These are phyloP conservation scores for Fusarium paranaense DNA, from an alignment of 2,329 filamentous ascomycete genomes.

Conservation along the genomic window DNA sequence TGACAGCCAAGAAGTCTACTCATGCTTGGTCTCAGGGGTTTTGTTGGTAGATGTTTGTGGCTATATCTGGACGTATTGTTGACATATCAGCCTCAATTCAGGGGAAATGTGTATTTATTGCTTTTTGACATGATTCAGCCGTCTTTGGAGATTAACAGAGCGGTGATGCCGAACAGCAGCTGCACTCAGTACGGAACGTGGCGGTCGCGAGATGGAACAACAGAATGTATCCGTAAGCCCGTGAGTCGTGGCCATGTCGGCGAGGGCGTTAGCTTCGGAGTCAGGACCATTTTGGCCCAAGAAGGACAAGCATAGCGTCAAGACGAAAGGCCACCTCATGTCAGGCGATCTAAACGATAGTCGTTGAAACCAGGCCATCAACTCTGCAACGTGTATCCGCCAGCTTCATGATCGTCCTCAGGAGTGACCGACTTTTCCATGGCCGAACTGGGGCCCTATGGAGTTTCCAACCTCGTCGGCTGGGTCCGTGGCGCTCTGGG, in stretches of 20 bases:
- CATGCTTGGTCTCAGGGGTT: not conserved
- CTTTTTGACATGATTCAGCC: not conserved
- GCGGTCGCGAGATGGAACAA: not conserved
- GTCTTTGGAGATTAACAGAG: not conserved
- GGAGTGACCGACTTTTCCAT: not conserved
- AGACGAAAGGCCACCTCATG: not conserved
- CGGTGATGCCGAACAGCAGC: not conserved
- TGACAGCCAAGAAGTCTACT: not conserved
- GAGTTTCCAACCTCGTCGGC: not conserved
- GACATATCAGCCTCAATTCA: not conserved
- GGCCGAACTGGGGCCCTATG: not conserved
- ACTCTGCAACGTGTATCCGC: not conserved
- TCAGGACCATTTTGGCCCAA: not conserved
- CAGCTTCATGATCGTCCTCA: not conserved
- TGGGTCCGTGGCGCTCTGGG: not conserved
- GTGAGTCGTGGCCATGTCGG: not conserved
- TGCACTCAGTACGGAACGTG: not conserved
- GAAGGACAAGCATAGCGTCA: not conserved
- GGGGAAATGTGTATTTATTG: not conserved
- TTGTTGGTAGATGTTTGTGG: not conserved
- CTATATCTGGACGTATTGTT: not conserved
- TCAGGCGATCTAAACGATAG: not conserved
- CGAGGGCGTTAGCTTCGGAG: not conserved
- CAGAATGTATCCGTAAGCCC: not conserved
- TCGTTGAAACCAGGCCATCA: not conserved